Evolutionary conservation across 2,329 filamentous ascomycete species (phyloP).

Genomic region (Stagonosporopsis vannaccii): DNA sequence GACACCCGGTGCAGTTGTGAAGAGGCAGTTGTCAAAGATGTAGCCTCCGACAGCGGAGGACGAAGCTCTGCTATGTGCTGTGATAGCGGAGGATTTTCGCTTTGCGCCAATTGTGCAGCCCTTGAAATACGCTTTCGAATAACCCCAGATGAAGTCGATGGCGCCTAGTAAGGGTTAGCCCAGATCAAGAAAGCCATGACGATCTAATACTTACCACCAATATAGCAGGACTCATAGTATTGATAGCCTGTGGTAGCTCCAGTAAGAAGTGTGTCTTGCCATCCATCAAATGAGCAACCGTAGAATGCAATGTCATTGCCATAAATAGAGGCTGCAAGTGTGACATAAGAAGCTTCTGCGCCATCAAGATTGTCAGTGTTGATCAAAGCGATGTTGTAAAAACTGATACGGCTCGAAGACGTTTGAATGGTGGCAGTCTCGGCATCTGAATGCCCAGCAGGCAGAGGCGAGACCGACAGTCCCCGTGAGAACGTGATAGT

Average conservation of each 20-base stretch:
- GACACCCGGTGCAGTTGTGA: slow-evolving; percentile 50
- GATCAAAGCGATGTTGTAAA: slow-evolving; percentile 67
- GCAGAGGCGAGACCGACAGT: slow-evolving; percentile 51
- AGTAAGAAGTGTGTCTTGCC: slow-evolving; percentile 59
- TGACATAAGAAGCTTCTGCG: slow-evolving; percentile 52
- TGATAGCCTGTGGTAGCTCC: slow-evolving; percentile 56
- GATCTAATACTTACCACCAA: too few relatives aligned
- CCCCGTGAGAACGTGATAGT: slow-evolving; percentile 55
- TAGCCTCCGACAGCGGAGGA: slow-evolving; percentile 52
- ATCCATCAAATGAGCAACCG: slow-evolving; percentile 60
- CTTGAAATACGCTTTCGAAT: slow-evolving; percentile 60
- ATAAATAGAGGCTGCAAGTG: slow-evolving; percentile 60
- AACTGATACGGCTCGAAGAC: slow-evolving; percentile 57
- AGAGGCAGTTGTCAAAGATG: slow-evolving; percentile 60
- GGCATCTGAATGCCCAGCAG: slow-evolving; percentile 55
- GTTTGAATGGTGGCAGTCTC: slow-evolving; percentile 57
- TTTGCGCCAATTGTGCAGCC: slow-evolving; percentile 55
- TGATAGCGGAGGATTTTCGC: slow-evolving; percentile 43
- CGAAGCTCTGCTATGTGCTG: slow-evolving; percentile 32
- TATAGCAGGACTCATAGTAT: slow-evolving; percentile 63
- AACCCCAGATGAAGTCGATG: slow-evolving; percentile 66
- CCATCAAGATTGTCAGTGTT: slow-evolving; percentile 49
- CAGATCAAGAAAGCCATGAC: too few relatives aligned
- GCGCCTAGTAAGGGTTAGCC: too few relatives aligned
- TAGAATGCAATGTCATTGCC: slow-evolving; percentile 63